Evolutionary conservation across 2,329 filamentous ascomycete species (phyloP).

Genomic region (Ophiobolus disseminans): DNA sequence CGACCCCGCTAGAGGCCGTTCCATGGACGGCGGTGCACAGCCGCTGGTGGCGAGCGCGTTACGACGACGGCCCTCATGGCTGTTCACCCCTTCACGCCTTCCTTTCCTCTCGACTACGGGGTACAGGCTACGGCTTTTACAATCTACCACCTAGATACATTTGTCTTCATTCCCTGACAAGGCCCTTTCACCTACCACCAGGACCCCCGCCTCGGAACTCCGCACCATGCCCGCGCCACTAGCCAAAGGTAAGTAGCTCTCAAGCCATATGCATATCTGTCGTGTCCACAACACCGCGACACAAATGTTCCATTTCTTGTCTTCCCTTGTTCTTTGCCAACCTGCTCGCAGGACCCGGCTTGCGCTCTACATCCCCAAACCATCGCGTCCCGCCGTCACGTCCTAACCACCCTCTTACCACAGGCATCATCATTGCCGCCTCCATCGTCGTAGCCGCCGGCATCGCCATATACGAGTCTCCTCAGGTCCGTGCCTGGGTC

Average conservation of each 20-base stretch:
- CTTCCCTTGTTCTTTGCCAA: constrained; percentile 29
- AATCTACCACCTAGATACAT: neutral
- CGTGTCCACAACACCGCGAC: constrained; percentile 24
- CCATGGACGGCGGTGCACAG: neutral
- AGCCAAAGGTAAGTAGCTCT: constrained; percentile 47
- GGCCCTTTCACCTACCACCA: neutral
- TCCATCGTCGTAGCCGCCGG: constrained; percentile 68
- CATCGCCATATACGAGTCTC: constrained; percentile 69
- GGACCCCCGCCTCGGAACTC: constrained; percentile 5
- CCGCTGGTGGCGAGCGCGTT: constrained; percentile 17
- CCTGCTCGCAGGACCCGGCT: constrained; percentile 42
- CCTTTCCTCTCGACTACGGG: constrained; percentile 1
- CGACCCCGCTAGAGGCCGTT: constrained; percentile 4
- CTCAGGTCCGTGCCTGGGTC: constrained; percentile 68
- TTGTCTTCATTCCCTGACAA: neutral
- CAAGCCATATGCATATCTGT: constrained; percentile 26
- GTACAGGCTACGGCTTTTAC: constrained; percentile 12
- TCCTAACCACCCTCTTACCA: constrained; percentile 38
- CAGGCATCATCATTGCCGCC: constrained; percentile 69
- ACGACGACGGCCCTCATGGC: constrained; percentile 13
- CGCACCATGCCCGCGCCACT: constrained; percentile 49
- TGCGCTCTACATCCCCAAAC: constrained; percentile 20
- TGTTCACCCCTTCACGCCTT: constrained; percentile 5
- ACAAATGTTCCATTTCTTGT: constrained; percentile 2
- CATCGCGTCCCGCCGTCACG: constrained; percentile 19